Conservation (phyloP, 768 basidiomycete species). For the Psilocybe sp. region DNA sequence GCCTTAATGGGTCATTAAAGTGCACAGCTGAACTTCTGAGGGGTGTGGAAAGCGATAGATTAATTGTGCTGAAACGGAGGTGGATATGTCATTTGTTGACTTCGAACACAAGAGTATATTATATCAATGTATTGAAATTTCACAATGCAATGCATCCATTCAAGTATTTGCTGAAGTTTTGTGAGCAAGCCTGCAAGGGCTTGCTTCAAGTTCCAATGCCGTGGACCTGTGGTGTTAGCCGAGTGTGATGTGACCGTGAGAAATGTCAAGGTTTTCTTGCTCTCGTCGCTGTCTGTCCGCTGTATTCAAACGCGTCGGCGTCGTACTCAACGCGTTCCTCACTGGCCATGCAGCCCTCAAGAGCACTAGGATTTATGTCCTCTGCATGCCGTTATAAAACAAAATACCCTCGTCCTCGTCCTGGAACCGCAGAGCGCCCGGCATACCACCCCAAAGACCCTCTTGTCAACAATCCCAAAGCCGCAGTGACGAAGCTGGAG, state of each 20-base stretch:
- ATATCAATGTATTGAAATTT: no score
- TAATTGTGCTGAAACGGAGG: no score
- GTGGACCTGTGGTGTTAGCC: not conserved
- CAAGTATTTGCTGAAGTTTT: no score
- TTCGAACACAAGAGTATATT: no score
- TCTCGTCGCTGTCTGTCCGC: not conserved
- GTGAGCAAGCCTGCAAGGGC: no score
- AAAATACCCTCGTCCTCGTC: constrained; percentile 45
- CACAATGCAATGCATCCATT: no score
- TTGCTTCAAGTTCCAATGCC: no score
- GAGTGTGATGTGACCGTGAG: constrained; percentile 11
- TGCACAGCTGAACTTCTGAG: no score
- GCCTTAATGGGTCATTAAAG: no score
- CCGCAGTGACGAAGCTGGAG: constrained; percentile 44
- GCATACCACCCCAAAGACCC: constrained; percentile 61
- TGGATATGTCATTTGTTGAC: no score
- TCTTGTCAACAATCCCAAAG: constrained; percentile 48
- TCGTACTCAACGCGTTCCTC: constrained; percentile 2
- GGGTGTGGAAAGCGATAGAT: no score
- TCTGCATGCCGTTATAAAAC: constrained; percentile 36
- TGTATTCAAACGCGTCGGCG: not conserved
- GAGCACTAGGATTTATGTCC: constrained; percentile 14
- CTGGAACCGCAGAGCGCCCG: constrained; percentile 50
- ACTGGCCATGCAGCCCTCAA: constrained; percentile 15
- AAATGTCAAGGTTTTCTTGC: constrained; percentile 7